Percentiles rank a stretch among this genome's conserved stretches.
These are phyloP conservation scores for Puccinia polysora DNA, from an alignment of 1,284 basidiomycete genomes.

Conservation along the genomic window DNA sequence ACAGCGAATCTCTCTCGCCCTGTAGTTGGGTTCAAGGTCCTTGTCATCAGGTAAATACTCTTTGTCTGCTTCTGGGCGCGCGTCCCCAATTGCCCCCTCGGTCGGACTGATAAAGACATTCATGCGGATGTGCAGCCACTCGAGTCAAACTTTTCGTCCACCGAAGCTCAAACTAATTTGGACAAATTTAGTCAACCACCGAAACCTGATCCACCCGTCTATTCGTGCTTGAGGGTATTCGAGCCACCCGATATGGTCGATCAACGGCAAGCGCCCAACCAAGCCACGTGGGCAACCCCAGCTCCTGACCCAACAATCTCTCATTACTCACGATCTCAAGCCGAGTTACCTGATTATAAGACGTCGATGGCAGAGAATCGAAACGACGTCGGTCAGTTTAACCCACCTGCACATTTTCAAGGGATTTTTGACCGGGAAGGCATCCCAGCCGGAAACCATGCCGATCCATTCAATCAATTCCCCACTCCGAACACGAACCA, in stretches of 20 bases:
- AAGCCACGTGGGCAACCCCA: neutral
- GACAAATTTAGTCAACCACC: too few relatives aligned
- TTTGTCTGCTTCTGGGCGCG: neutral
- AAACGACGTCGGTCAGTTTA: conserved; percentile 10
- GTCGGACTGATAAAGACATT: neutral
- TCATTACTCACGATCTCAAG: conserved; percentile 3
- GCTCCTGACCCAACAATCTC: neutral
- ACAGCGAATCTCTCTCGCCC: conserved; percentile 16
- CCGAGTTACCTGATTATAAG: conserved; percentile 8
- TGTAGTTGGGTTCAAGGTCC: conserved; percentile 27
- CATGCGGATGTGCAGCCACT: neutral
- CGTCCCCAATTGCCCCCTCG: neutral
- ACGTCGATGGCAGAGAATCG: neutral
- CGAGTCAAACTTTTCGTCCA: too few relatives aligned
- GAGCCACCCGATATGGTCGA: neutral
- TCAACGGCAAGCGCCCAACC: neutral
- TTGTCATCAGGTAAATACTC: conserved; percentile 19
- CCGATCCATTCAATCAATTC: conserved; percentile 12
- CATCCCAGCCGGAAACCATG: neutral
- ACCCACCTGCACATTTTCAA: neutral
- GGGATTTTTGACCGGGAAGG: too few relatives aligned
- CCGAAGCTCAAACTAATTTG: too few relatives aligned
- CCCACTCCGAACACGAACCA: too few relatives aligned
- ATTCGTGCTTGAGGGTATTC: too few relatives aligned
- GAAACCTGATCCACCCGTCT: too few relatives aligned